Base-by-base conservation (phyloP, 148 eudicot species). In the Rhododendron williamsianum region DNA sequence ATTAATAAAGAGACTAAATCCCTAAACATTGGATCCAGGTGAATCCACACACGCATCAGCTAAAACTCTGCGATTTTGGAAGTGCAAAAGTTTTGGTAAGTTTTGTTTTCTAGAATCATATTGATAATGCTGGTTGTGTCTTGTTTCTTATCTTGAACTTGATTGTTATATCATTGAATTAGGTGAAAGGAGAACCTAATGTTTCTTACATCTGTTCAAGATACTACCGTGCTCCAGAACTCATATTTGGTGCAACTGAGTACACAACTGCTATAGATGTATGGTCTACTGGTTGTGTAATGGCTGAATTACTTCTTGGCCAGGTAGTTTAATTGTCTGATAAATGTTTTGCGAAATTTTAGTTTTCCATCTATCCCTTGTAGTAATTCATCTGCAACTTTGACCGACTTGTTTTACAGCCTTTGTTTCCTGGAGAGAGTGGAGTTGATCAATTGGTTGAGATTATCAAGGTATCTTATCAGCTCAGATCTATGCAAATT, bases 41-140 rank as follows among this genome's bases (percentile, higher is more conserved):
- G 89, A 97, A 97, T 92, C 98, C 99, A 76, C 99, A 97, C 86
- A 94, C 99, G 12, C 99, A 97, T 87, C 99, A 97, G 90, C 93
- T 97, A 90, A 97, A 97, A 88, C 90, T 97, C 58, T 97, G 99
- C 87, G 99, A 97, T 89, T 97, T 97, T 90, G 99, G 99, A 84
- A 97, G 99, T 91, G 99, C 99, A 27, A 97, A 97, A 94, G 99
- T 95, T 88, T 88, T 97, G 96, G 99, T 95, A 90, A 84, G 93
- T 60, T 49, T 36, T 27, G 46, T 36, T 74, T 74, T 74, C 38
- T 33, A 12, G 18, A 19, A 71, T 30, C 21, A 33, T 33, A 33
- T 71, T 71, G 38, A 71, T 71, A 71, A 30, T 67, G 33, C 72
- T 73, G 77, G 10, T 74, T 36, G 51, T 76, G 71, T 65, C 27